Percentiles rank a stretch among this genome's conserved stretches.
Conservation (phyloP, 1,284 basidiomycete genomes). For the Sutorius eximius region DNA sequence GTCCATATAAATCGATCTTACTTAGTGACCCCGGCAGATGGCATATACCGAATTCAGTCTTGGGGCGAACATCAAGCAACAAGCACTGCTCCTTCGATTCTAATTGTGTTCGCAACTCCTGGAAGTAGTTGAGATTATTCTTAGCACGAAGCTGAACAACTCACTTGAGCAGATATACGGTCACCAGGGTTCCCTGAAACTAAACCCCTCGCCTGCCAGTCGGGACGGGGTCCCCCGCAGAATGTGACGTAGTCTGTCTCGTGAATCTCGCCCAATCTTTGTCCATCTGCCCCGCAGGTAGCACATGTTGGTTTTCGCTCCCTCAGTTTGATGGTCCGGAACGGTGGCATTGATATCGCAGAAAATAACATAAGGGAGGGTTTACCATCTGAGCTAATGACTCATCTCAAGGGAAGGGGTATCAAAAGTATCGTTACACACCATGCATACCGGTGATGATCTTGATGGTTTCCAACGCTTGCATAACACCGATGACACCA, state of each 20-base stretch:
- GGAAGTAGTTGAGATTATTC: neutral
- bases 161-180: slow-evolving; percentile 54
- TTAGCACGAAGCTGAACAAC: neutral
- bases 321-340: slow-evolving; percentile 82
- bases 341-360: slow-evolving; percentile 68
- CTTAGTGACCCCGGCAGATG: slow-evolving; percentile 75
- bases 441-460: slow-evolving; percentile 74
- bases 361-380: slow-evolving; percentile 73
- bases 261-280: slow-evolving; percentile 45
- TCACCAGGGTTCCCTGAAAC: slow-evolving; percentile 35
- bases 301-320: slow-evolving; percentile 60
- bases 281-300: slow-evolving; percentile 56
- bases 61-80: slow-evolving; percentile 83
- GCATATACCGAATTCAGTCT: slow-evolving; percentile 86
- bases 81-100: slow-evolving; percentile 36
- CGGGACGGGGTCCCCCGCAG: slow-evolving; percentile 67
- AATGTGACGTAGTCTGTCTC: slow-evolving; percentile 75
- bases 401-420: slow-evolving; percentile 5
- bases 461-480: slow-evolving; percentile 90
- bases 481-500: slow-evolving; percentile 88
- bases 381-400: slow-evolving; percentile 45
- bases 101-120: slow-evolving; percentile 42
- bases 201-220: slow-evolving; percentile 61
- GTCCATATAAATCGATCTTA: slow-evolving; percentile 39
- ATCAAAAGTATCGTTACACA: slow-evolving; percentile 36